phyloP scores from a whole-genome alignment of 306 rosid species.

The Styphnolobium japonicum region DNA sequence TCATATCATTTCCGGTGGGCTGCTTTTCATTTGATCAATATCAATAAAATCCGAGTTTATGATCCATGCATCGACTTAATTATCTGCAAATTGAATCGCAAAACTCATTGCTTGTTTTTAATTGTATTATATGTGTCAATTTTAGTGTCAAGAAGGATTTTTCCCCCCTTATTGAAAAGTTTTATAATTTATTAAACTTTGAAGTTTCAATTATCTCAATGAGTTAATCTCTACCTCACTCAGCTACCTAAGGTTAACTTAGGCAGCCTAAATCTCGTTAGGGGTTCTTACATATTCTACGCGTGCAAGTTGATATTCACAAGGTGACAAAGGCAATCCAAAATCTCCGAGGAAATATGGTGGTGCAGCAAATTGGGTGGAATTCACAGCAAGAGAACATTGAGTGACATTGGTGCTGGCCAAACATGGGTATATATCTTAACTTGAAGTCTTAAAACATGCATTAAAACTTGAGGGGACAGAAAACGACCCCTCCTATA shows the following conservation, averaged over 20 bases:
- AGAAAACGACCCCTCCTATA: constrained; percentile 37
- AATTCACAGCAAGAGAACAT: constrained; percentile 19
- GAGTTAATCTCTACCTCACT: not conserved
- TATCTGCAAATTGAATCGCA: not conserved
- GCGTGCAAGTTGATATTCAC: not conserved
- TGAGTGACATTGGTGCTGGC: constrained; percentile 29
- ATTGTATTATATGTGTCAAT: too few species aligned
- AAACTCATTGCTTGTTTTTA: too few species aligned
- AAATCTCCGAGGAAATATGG: constrained; percentile 4
- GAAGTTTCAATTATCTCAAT: not conserved
- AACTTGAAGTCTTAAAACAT: too few species aligned
- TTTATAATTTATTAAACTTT: too few species aligned
- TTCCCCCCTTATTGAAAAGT: not conserved
- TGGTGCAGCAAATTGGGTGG: constrained; percentile 12
- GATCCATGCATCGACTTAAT: not conserved
- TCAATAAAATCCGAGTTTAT: not conserved
- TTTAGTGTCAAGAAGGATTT: not conserved
- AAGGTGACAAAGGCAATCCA: constrained; percentile 10
- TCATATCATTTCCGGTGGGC: not conserved
- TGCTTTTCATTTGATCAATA: not conserved
- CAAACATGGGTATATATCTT: not conserved
- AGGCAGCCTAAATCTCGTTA: not conserved
- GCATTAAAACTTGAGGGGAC: constrained; percentile 32
- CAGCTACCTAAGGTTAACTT: not conserved
- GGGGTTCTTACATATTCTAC: not conserved